phyloP scores from a whole-genome alignment of 1,139 yeast species.

The Geotrichum cucujoidarum region DNA sequence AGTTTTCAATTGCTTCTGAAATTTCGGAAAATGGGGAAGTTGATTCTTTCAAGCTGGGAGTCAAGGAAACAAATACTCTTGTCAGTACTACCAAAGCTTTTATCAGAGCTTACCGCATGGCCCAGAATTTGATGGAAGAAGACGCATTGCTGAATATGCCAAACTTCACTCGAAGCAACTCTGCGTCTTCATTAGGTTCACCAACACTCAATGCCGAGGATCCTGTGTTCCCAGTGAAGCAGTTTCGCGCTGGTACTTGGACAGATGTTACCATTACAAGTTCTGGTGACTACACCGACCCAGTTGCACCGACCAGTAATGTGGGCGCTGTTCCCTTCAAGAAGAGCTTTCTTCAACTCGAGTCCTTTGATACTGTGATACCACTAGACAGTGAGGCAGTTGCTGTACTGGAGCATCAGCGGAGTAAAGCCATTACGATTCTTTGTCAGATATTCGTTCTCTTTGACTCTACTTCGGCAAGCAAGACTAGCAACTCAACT shows the following conservation, averaged over 20 bases:
- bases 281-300: constrained; percentile 21
- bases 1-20: constrained; percentile 17
- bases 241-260: constrained; percentile 28
- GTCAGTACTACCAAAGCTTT: constrained; percentile 12
- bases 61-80: constrained; percentile 14
- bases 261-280: constrained; percentile 22
- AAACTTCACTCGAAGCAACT: background rate
- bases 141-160: constrained; percentile 1
- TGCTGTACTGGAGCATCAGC: constrained; percentile 22
- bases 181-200: background rate
- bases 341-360: constrained; percentile 19
- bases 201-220: constrained; percentile 18
- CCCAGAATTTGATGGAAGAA: constrained; percentile 4
- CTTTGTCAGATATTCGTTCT: constrained; percentile 18
- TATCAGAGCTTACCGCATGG: constrained; percentile 12
- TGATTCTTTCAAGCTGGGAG: constrained; percentile 16
- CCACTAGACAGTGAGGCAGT: constrained; percentile 24
- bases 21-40: constrained; percentile 16
- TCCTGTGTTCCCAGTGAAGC: constrained; percentile 25
- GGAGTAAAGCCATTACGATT: constrained; percentile 20
- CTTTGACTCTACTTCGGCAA: constrained; percentile 10
- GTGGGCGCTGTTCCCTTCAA: too few relatives aligned
- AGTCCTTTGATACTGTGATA: constrained; percentile 25
- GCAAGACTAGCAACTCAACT: constrained; percentile 3
- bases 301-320: constrained; percentile 1